These are phyloP conservation scores for Podaxis sp. DNA, from an alignment of 768 basidiomycete species.

Conservation along the genomic window DNA sequence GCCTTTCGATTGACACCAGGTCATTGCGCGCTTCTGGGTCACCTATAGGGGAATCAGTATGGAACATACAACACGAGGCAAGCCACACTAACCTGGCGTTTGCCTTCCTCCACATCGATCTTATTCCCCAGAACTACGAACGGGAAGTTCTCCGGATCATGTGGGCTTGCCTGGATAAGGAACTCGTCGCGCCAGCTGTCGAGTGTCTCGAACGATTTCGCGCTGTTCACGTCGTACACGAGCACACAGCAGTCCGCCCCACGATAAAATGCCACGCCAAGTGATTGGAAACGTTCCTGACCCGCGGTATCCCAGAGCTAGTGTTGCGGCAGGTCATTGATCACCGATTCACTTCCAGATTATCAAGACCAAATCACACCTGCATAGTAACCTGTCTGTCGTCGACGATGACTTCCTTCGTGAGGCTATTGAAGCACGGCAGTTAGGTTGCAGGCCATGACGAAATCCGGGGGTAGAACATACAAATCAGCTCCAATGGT, in stretches of 20 bases:
- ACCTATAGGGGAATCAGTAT: slow-evolving; percentile 50
- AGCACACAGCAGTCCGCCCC: slow-evolving; percentile 99
- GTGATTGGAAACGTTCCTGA: slow-evolving; percentile 98
- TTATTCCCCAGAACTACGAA: slow-evolving; percentile 99
- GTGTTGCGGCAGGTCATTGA: not conserved
- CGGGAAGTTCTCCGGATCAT: slow-evolving; percentile 99
- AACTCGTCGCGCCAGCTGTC: slow-evolving; percentile 99
- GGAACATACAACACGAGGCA: not conserved
- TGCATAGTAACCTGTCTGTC: slow-evolving; percentile 99
- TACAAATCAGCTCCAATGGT: slow-evolving; percentile 98
- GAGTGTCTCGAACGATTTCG: slow-evolving; percentile 97
- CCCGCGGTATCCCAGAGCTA: slow-evolving; percentile 99
- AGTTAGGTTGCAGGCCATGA: slow-evolving; percentile 21
- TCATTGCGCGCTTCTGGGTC: slow-evolving; percentile 99
- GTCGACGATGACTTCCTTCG: slow-evolving; percentile 98
- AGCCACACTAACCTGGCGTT: slow-evolving; percentile 75
- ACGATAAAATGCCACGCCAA: slow-evolving; percentile 98
- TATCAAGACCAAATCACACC: slow-evolving; percentile 38
- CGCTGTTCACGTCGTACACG: slow-evolving; percentile 98
- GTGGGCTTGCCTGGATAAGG: slow-evolving; percentile 96
- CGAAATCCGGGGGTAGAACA: slow-evolving; percentile 30
- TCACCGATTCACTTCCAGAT: not conserved
- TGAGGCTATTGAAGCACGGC: slow-evolving; percentile 56
- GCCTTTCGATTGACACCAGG: slow-evolving; percentile 99
- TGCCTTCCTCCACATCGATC: slow-evolving; percentile 99